A percentile compares a stretch with the other conserved stretches of the same genome.
These are phyloP conservation scores for Cucumis sativus DNA, from an alignment of 306 rosid genomes.

Conservation along the genomic window DNA sequence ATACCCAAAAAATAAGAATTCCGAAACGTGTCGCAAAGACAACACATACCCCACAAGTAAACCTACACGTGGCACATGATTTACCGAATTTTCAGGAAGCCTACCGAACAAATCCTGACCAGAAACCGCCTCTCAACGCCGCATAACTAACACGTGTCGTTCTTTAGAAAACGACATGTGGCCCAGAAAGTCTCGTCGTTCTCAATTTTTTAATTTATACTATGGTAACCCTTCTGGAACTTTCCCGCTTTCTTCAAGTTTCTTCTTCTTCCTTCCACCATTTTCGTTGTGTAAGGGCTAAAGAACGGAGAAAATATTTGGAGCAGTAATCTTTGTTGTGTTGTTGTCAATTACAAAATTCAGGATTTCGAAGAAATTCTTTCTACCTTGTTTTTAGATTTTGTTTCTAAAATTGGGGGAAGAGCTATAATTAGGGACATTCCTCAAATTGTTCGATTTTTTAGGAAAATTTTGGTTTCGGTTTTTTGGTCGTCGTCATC, in stretches of 20 bases:
- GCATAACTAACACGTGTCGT: neutral
- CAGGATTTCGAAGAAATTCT: no score
- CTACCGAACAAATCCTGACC: neutral
- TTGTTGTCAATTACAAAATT: neutral
- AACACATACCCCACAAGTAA: neutral
- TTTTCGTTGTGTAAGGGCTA: neutral
- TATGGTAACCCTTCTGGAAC: neutral
- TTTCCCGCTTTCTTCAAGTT: neutral
- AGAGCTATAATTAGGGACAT: neutral
- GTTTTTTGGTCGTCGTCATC: neutral
- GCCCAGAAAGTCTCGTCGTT: neutral
- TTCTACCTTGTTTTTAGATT: neutral
- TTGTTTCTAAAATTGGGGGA: neutral
- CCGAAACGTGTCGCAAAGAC: neutral
- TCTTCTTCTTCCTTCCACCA: neutral
- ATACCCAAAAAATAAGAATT: neutral
- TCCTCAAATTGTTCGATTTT: neutral
- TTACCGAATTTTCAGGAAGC: neutral
- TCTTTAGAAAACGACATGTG: neutral
- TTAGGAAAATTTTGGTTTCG: neutral
- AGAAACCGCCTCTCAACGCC: neutral
- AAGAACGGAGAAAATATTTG: no score
- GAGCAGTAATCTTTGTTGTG: neutral
- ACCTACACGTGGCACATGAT: neutral
- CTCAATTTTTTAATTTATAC: neutral